phyloP scores from a whole-genome alignment of 1,139 yeast genomes.

The Sugiyamaella neomexicana region DNA sequence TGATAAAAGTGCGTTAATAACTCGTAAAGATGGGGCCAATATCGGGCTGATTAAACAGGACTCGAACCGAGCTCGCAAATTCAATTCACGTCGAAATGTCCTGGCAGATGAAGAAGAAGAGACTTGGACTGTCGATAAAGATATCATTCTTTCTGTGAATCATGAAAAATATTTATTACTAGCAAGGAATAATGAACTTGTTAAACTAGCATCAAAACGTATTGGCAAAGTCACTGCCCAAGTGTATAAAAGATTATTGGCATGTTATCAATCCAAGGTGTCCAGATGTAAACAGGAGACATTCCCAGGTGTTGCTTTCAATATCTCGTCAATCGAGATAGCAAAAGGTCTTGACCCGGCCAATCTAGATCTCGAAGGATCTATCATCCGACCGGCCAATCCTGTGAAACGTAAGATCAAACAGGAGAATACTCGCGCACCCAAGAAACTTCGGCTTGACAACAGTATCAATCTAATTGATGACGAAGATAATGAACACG shows the following conservation, averaged over 20 bases:
- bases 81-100: constrained; percentile 1
- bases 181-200: constrained; percentile 64
- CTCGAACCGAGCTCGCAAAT: background rate
- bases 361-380: constrained; percentile 33
- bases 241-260: constrained; percentile 62
- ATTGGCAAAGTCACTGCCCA: constrained; percentile 69
- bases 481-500: constrained; percentile 33
- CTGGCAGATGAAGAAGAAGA: constrained; percentile 7
- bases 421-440: constrained; percentile 19
- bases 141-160: constrained; percentile 60
- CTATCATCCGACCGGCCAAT: constrained; percentile 24
- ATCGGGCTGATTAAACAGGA: constrained; percentile 28
- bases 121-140: constrained; percentile 30
- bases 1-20: constrained; percentile 41
- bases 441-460: constrained; percentile 21
- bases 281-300: constrained; percentile 34
- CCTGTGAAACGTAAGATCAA: constrained; percentile 19
- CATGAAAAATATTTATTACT: constrained; percentile 66
- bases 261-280: constrained; percentile 51
- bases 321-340: constrained; percentile 40
- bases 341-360: constrained; percentile 33
- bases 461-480: constrained; percentile 32
- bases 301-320: constrained; percentile 33
- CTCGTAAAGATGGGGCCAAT: constrained; percentile 31
- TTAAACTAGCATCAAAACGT: constrained; percentile 62